Evolutionary conservation across 2,329 filamentous ascomycete genomes (phyloP), one percentile per base, ranked within the genome.

Genomic region (Verticillium dahliae): DNA sequence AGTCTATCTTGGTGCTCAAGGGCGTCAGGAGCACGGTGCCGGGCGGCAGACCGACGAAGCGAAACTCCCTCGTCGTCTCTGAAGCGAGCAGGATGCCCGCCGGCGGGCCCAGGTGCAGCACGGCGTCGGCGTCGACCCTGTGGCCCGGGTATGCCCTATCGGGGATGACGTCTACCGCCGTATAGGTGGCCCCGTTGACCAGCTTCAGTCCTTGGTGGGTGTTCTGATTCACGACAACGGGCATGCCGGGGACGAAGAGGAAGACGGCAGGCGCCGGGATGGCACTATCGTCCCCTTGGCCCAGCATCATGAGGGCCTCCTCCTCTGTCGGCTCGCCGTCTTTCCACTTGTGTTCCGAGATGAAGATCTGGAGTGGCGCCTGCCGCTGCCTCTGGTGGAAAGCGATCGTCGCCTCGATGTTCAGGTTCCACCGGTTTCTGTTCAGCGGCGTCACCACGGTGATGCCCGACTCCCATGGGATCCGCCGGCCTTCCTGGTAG

Each of bases 391-490:
- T 58, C 61, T n/a, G n/a, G n/a, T 57, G 58, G 56, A 62, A 62
- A 5, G 61, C 58, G 18, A 62, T 14, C 15, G 34, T 50, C 15
- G 62, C 62, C 60, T 61, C 62, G 27, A 61, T 57, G 57, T 63
- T 63, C 38, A 63, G 60, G 57, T 63, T 61, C 62, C 57, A 61
- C 6, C 57, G 57, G 54, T 63, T 61, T 41, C 57, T 59, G 33
- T 63, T 62, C 13, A 63, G 60, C 31, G 62, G 62, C 54, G 62
- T 63, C 22, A 63, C 55, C 37, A 59, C 57, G 10, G 52, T 62
- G 22, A 63, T 60, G 27, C 59, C 62, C 33, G 35, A 56, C n/a
- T 63, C 62, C 59, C 55, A 63, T 15, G 59, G 56, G 13, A 61
- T 61, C 15, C 59, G 59, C 34, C 41, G 54, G 11, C 52, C 61